phyloP scores from a whole-genome alignment of 1,284 basidiomycete genomes.

The Naganishia sp. region DNA sequence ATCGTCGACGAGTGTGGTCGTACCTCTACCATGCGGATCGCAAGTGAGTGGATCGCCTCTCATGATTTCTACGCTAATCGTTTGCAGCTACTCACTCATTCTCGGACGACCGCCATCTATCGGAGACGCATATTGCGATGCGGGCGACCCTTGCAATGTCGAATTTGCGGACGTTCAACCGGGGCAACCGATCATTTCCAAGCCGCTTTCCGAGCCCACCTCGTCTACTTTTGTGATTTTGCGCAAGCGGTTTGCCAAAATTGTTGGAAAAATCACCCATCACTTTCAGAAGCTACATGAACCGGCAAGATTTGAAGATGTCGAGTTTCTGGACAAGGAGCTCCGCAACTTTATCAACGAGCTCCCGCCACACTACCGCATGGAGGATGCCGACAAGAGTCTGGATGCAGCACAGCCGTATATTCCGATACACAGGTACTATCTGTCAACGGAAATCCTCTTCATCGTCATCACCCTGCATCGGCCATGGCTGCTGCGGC shows the following conservation, averaged over 20 bases:
- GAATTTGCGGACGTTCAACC: slow-evolving; percentile 65
- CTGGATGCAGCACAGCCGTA: slow-evolving; percentile 61
- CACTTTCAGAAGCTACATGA: slow-evolving; percentile 89
- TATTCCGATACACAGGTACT: slow-evolving; percentile 49
- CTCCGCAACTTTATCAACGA: slow-evolving; percentile 72
- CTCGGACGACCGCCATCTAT: slow-evolving; percentile 79
- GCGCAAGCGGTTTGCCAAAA: slow-evolving; percentile 74
- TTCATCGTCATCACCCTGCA: slow-evolving; percentile 47
- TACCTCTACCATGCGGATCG: slow-evolving; percentile 91
- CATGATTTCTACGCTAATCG: background rate
- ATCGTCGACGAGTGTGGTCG: slow-evolving; percentile 87
- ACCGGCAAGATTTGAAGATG: slow-evolving; percentile 80
- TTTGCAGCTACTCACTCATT: slow-evolving; percentile 77
- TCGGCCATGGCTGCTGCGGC: slow-evolving; percentile 51
- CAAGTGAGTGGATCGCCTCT: slow-evolving; percentile 37
- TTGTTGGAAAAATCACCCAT: slow-evolving; percentile 89
- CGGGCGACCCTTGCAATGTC: slow-evolving; percentile 75
- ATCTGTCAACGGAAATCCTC: slow-evolving; percentile 51
- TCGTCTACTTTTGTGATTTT: slow-evolving; percentile 85
- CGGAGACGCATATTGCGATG: slow-evolving; percentile 53
- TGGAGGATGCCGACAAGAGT: slow-evolving; percentile 72
- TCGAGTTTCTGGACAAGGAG: slow-evolving; percentile 79
- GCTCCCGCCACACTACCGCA: slow-evolving; percentile 64
- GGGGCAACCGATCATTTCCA: slow-evolving; percentile 41
- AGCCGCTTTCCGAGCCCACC: slow-evolving; percentile 64